Evolutionary conservation across 148 eudicot species (phyloP).

Genomic region (Fagopyrum tataricum): DNA sequence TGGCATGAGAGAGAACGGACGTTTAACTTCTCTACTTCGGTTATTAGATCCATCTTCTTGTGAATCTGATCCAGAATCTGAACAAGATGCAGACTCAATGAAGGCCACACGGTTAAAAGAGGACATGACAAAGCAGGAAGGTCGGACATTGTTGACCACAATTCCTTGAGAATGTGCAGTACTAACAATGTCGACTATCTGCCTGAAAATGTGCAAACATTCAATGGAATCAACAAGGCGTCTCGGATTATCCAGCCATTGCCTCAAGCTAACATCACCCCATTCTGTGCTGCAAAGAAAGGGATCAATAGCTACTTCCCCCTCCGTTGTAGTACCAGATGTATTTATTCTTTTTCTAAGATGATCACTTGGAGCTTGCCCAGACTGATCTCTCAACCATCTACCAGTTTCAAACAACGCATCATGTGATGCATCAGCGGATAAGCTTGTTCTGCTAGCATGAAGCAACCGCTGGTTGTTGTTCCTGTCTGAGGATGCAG

Average conservation of each 20-base stretch:
- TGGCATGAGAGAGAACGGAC: slow-evolving; percentile 26
- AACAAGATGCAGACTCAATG: slow-evolving; percentile 92
- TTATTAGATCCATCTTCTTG: slow-evolving; percentile 47
- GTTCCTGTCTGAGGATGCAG: slow-evolving; percentile 51
- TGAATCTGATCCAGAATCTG: slow-evolving; percentile 83
- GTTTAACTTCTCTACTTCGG: slow-evolving; percentile 39
- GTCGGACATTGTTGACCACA: slow-evolving; percentile 73
- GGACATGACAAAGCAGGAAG: slow-evolving; percentile 89
- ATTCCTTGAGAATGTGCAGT: slow-evolving; percentile 81
- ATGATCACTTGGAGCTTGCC: slow-evolving; percentile 30
- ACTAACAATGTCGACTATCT: slow-evolving; percentile 76
- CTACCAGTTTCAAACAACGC: slow-evolving; percentile 31
- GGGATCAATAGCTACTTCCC: slow-evolving; percentile 37
- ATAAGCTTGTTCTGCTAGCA: slow-evolving; percentile 36
- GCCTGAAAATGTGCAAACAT: slow-evolving; percentile 80
- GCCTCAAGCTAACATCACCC: slow-evolving; percentile 74
- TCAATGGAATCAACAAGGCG: slow-evolving; percentile 57
- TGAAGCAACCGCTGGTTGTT: slow-evolving; percentile 38
- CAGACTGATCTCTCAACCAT: slow-evolving; percentile 29
- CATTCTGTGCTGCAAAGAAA: slow-evolving; percentile 35
- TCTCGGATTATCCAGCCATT: slow-evolving; percentile 78
- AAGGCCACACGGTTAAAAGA: slow-evolving; percentile 82
- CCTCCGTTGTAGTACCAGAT: slow-evolving; percentile 37
- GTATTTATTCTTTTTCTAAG: slow-evolving; percentile 20
- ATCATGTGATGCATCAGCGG: slow-evolving; percentile 47